phyloP scores from a whole-genome alignment of 2,329 filamentous ascomycete species.

The Fusarium sp. region DNA sequence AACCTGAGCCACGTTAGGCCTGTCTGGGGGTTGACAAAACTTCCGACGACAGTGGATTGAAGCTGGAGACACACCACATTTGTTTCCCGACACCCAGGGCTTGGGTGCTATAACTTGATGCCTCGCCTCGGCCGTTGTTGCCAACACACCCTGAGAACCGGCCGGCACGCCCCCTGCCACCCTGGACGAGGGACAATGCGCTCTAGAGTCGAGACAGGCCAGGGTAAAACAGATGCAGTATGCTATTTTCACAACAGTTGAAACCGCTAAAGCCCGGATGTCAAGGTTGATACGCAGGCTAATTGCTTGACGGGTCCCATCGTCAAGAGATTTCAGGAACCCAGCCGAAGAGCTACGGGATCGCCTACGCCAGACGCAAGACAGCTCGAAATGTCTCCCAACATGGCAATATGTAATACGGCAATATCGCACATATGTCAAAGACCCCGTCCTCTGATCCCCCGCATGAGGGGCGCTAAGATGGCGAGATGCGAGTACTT shows the following conservation, averaged over 20 bases:
- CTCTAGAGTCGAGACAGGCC: constrained; percentile 27
- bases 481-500: constrained; percentile 14
- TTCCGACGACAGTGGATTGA: constrained; percentile 46
- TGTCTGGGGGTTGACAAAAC: constrained; percentile 51
- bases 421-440: constrained; percentile 39
- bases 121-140: constrained; percentile 33
- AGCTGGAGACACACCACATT: constrained; percentile 40
- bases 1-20: constrained; percentile 50
- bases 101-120: constrained; percentile 30
- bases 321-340: constrained; percentile 40
- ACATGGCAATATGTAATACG: constrained; percentile 24
- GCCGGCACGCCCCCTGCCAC: constrained; percentile 34
- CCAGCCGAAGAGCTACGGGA: constrained; percentile 44
- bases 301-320: constrained; percentile 42
- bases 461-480: constrained; percentile 39
- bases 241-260: constrained; percentile 50
- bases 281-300: constrained; percentile 34
- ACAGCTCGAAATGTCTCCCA: constrained; percentile 29
- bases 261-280: constrained; percentile 47
- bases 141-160: constrained; percentile 28
- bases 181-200: constrained; percentile 34
- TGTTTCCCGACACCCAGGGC: constrained; percentile 35
- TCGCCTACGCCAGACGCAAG: constrained; percentile 42
- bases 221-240: constrained; percentile 40
- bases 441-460: constrained; percentile 41